Base-by-base conservation (phyloP, 371 early-diverging fungal species). In the Coemansia sp. region DNA sequence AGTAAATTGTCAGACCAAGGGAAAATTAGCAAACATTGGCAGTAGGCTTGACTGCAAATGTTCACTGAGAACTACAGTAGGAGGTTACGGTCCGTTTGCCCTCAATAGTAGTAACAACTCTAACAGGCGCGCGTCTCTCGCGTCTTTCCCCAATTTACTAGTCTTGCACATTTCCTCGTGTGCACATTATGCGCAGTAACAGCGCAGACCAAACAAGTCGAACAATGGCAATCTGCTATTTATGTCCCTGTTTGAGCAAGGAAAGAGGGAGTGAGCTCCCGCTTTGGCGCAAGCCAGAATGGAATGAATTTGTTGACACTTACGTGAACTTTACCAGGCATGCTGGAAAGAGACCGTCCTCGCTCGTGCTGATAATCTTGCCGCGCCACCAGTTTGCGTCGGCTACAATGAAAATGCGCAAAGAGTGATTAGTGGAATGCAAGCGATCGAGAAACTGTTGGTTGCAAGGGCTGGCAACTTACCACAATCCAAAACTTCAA, bases 321-420 rank as follows among this genome's bases (percentile, higher is more conserved):
- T 77, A 77, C 77, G 79, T 71, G 69, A 72, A 72, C 51, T 79
- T 79, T 65, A 79, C 80, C 47, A 79, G 64, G 29, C 80, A 79
- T 4, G 79, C 74, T 39, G 80, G 80, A 52, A 79, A 79, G 37
- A 79, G 66, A 2, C 80, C 80, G 50, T 79, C 80, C 61, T 79
- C 73, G 47, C 63, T 64, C n/a, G 80, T 72, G 61, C 55, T 61
- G 34, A 63, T 31, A 48, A 75, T 79, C 56, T 65, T 66, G 52
- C 80, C 80, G 21, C 80, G 78, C 80, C 80, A 79, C 80, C 80
- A 79, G 67, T 79, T 79, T 14, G 74, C 71, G 53, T 79, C 80
- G 10, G 80, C 77, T 73, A 72, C 61, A 69, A n/a, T 7, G 6
- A 6, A 26, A 10, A 16, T 42, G 8, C 48, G 14, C 14, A 1